These are phyloP conservation scores for Daphne laureola DNA, from an alignment of 441 rosid species.

Conservation along the genomic window DNA sequence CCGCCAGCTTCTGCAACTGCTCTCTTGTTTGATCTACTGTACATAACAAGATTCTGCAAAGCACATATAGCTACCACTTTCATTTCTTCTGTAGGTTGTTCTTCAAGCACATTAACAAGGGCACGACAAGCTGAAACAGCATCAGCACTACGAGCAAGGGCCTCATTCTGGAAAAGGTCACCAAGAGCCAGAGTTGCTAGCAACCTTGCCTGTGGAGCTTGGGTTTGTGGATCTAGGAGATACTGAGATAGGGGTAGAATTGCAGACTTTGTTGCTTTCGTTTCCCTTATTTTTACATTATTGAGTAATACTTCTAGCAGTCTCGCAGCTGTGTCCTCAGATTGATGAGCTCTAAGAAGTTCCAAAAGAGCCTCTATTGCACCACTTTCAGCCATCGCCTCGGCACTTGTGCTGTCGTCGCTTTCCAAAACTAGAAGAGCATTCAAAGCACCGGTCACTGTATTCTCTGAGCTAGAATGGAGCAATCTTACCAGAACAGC, in stretches of 20 bases:
- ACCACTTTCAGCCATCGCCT: conserved; percentile 99
- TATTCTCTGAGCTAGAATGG: conserved; percentile 77
- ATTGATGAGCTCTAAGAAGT: conserved; percentile 92
- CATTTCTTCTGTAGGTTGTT: conserved; percentile 99
- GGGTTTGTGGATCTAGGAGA: conserved; percentile 98
- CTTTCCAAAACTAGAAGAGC: conserved; percentile 98
- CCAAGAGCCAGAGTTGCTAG: conserved; percentile 98
- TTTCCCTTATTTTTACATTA: conserved; percentile 95
- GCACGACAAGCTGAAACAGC: conserved; percentile 99
- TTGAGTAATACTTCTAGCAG: conserved; percentile 90
- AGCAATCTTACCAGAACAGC: conserved; percentile 96
- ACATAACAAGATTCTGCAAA: conserved; percentile 96
- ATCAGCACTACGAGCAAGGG: conserved; percentile 93
- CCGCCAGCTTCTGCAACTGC: conserved; percentile 99
- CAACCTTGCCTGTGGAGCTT: conserved; percentile 93
- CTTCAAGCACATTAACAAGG: conserved; percentile 95
- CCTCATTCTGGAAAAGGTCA: conserved; percentile 95
- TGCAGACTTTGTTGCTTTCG: conserved; percentile 88
- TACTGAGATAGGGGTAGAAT: conserved; percentile 93
- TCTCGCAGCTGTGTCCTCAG: conserved; percentile 98
- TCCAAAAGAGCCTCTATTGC: conserved; percentile 98
- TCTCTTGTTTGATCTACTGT: conserved; percentile 94
- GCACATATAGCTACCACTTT: conserved; percentile 99
- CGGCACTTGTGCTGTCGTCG: conserved; percentile 95
- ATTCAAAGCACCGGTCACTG: conserved; percentile 85